Evolutionary conservation across 1,284 basidiomycete genomes (phyloP).

Genomic region (Ceraceosorus guamensis): DNA sequence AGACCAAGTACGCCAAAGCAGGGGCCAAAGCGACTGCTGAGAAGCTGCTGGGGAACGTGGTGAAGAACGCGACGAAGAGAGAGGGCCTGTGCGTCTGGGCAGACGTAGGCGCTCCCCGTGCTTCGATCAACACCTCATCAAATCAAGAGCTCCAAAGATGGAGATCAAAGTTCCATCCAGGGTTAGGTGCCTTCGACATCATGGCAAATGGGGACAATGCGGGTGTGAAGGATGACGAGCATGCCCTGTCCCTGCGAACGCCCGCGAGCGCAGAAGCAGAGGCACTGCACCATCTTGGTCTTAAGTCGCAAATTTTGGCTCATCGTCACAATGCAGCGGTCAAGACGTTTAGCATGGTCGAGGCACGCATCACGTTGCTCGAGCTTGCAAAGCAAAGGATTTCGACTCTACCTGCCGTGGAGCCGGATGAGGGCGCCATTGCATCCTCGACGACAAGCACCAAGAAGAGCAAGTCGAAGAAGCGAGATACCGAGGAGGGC

Average conservation of each 20-base stretch:
- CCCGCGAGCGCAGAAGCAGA: too few relatives aligned
- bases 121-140: not conserved
- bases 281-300: too few relatives aligned
- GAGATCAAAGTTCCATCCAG: constrained; percentile 1
- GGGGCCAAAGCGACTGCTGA: constrained; percentile 1
- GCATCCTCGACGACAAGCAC: not conserved
- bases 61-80: constrained; percentile 3
- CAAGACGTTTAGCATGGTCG: not conserved
- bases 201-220: too few relatives aligned
- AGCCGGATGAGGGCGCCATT: not conserved
- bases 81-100: constrained; percentile 14
- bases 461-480: constrained; percentile 9
- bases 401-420: constrained; percentile 7
- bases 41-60: constrained; percentile 3
- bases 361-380: constrained; percentile 8
- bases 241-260: too few relatives aligned
- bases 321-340: too few relatives aligned
- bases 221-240: too few relatives aligned
- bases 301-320: too few relatives aligned
- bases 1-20: constrained; percentile 4
- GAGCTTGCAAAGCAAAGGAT: constrained; percentile 20
- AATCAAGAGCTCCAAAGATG: not conserved
- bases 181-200: not conserved
- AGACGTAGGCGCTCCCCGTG: not conserved
- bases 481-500: not conserved